Base-by-base conservation (phyloP, 345 rosid genomes). In the Eucalyptus curtisii region DNA sequence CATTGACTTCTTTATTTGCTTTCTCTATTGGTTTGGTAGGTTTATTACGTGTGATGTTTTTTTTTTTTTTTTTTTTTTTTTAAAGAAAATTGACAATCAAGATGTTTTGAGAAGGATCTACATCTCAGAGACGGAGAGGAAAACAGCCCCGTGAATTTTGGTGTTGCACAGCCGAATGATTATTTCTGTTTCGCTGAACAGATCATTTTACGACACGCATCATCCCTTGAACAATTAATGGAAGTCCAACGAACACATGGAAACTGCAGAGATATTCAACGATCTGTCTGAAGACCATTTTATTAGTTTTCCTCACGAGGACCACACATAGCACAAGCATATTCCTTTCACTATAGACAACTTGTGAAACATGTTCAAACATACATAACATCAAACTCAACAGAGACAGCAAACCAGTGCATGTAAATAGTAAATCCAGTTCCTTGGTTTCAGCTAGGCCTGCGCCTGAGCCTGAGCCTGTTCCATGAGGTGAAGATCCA, bases 401-500 rank as follows among this genome's bases (percentile, higher is more conserved):
- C n/a, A 20, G 61, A 24, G 44, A 86, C 12, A 52, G 66, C 68
- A 86, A 22, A 86, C 12, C 47, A 19, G 87, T 42, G 42, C 61
- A 49, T 16, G 20, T 42, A 31, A 30, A 86, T 85, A 85, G 24
- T 31, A 44, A 20, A 44, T 57, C 44, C 64, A 15, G 66, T 2
- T 37, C 6, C 86, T 27, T 31, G 11, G 57, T 37, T 50, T 33
- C 45, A 20, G 14, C 87, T 27, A n/a, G 64, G 64, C 87, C 25
- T 33, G 87, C 22, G 64, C 64, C 42, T 13, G 87, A 86, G 57
- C 47, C 37, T 50, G 27, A n/a, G 68, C 86, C 76, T 61, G 59
- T 40, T 59, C 7, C 57, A 88, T 64, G 25, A 91, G 91, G 87
- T 92, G 91, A 31, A 87, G 87, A 47, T 90, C 92, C 68, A 92